These are phyloP conservation scores for Dactylellina sp. DNA, from an alignment of 2,329 filamentous ascomycete species.

Conservation along the genomic window DNA sequence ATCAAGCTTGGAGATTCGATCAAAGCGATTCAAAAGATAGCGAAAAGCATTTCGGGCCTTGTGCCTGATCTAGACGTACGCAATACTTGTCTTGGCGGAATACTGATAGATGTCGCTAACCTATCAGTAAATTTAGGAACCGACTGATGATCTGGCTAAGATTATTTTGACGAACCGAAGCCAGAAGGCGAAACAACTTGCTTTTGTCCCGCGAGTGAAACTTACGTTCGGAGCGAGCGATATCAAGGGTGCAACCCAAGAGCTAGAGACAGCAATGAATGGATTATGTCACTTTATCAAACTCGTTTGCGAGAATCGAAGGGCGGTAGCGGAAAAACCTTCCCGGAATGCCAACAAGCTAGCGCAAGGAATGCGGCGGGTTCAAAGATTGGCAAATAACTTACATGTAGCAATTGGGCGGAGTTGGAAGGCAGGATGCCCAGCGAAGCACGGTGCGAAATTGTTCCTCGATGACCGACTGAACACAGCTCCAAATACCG, in stretches of 20 bases:
- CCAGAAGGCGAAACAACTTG: constrained; percentile 33
- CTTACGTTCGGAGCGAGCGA: constrained; percentile 30
- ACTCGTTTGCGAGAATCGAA: constrained; percentile 36
- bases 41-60: constrained; percentile 33
- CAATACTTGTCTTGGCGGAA: neutral
- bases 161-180: constrained; percentile 35
- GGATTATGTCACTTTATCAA: constrained; percentile 23
- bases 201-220: constrained; percentile 36
- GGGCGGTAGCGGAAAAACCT: constrained; percentile 19
- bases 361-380: constrained; percentile 24
- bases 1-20: constrained; percentile 14
- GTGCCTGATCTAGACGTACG: constrained; percentile 37
- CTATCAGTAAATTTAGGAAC: constrained; percentile 9
- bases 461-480: constrained; percentile 47
- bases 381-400: constrained; percentile 39
- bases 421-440: constrained; percentile 45
- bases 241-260: constrained; percentile 31
- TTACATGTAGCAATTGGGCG: constrained; percentile 37
- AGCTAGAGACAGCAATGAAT: constrained; percentile 24
- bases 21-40: constrained; percentile 26
- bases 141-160: constrained; percentile 32
- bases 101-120: neutral
- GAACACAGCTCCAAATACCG: constrained; percentile 2
- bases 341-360: constrained; percentile 44
- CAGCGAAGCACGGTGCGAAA: constrained; percentile 35